Conservation (phyloP, 75 land plant genomes). For the Picea sitchensis region DNA sequence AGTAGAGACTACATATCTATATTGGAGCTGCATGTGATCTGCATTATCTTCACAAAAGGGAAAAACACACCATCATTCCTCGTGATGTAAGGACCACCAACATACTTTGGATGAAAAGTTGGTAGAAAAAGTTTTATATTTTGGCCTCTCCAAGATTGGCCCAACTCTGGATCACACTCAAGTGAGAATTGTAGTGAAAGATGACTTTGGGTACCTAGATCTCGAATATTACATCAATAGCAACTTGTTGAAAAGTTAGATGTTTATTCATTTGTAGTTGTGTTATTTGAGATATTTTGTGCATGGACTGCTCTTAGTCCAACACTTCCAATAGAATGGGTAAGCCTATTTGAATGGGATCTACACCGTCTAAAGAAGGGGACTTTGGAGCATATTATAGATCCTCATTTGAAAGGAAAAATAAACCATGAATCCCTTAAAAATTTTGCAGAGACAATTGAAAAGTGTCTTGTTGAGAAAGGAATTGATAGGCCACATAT, state of each 20-base stretch:
- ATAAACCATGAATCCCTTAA: slow-evolving; percentile 16
- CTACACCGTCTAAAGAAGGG: slow-evolving; percentile 12
- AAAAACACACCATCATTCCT: slow-evolving; percentile 16
- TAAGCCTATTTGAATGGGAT: slow-evolving; percentile 17
- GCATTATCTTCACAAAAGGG: slow-evolving; percentile 31
- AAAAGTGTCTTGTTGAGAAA: slow-evolving; percentile 22
- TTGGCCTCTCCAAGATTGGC: slow-evolving; percentile 28
- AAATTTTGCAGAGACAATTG: slow-evolving; percentile 28
- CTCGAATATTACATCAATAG: slow-evolving; percentile 25
- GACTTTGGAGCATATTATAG: slow-evolving; percentile 13
- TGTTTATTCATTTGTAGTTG: slow-evolving; percentile 31
- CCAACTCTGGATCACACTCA: slow-evolving; percentile 21
- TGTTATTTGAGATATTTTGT: slow-evolving; percentile 22
- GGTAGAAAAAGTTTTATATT: slow-evolving; percentile 29
- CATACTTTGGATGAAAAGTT: slow-evolving; percentile 29
- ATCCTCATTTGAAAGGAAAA: slow-evolving; percentile 12
- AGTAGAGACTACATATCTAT: slow-evolving; percentile 29
- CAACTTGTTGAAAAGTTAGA: slow-evolving; percentile 18
- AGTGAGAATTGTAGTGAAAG: slow-evolving; percentile 29
- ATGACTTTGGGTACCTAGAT: slow-evolving; percentile 23
- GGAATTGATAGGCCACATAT: slow-evolving; percentile 28
- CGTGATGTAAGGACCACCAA: slow-evolving; percentile 31
- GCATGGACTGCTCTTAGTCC: slow-evolving; percentile 15
- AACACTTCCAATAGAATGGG: slow-evolving; percentile 14
- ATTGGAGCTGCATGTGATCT: slow-evolving; percentile 26